These are phyloP conservation scores for Coniosporium tulheliwenetii DNA, from an alignment of 2,329 filamentous ascomycete genomes.

Conservation along the genomic window DNA sequence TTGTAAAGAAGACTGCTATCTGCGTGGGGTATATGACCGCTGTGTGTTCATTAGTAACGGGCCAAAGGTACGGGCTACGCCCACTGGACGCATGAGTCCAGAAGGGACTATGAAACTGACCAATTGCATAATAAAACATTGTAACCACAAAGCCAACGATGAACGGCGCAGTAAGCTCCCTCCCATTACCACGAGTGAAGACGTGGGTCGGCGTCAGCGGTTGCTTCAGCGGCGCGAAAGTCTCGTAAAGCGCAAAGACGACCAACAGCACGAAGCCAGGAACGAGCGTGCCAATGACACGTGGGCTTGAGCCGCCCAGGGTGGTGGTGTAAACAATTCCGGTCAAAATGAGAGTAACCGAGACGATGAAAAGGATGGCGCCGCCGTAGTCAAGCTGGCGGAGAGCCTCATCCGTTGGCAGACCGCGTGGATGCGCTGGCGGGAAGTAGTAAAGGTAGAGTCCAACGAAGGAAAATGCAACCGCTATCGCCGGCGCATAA, in stretches of 20 bases:
- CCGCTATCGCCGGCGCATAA: constrained; percentile 25
- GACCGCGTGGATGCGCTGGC: constrained; percentile 21
- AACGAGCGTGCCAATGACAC: constrained; percentile 16
- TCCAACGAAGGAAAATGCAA: constrained; percentile 28
- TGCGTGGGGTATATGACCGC: constrained; percentile 30
- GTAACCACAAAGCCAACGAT: constrained; percentile 30
- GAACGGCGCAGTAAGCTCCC: constrained; percentile 32
- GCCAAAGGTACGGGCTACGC: neutral
- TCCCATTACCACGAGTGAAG: constrained; percentile 27
- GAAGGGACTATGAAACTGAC: neutral
- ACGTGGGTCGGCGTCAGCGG: constrained; percentile 27
- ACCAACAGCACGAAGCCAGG: constrained; percentile 15
- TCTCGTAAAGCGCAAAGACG: constrained; percentile 16
- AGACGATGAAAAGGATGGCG: constrained; percentile 15
- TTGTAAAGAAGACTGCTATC: constrained; percentile 27
- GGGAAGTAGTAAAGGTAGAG: constrained; percentile 26
- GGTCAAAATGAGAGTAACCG: constrained; percentile 12
- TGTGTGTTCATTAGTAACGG: neutral
- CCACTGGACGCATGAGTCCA: neutral
- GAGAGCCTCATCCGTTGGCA: constrained; percentile 10
- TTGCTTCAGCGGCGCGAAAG: constrained; percentile 12
- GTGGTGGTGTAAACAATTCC: constrained; percentile 18
- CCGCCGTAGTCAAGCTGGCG: constrained; percentile 17
- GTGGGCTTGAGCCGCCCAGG: too few relatives aligned
- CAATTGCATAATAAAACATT: constrained; percentile 35